Evolutionary conservation across 441 rosid genomes (phyloP).

Genomic region (Gossypium davidsonii): DNA sequence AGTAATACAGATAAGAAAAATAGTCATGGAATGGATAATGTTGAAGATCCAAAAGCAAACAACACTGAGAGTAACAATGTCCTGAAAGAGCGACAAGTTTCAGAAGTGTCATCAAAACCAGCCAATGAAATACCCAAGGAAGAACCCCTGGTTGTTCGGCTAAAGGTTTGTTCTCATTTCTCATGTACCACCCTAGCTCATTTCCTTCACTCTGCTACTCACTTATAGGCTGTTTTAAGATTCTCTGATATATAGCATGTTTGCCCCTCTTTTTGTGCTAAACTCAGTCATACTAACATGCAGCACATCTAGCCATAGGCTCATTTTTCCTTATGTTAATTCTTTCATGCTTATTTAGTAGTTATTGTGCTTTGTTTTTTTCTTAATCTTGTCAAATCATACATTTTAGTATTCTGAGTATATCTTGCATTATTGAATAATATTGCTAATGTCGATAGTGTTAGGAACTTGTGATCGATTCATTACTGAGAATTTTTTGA

Average conservation of each 20-base stretch:
- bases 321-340: neutral
- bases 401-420: neutral
- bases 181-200: neutral
- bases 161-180: slow-evolving; percentile 48
- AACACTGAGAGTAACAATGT: slow-evolving; percentile 31
- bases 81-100: slow-evolving; percentile 46
- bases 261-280: neutral
- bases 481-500: neutral
- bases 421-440: neutral
- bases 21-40: slow-evolving; percentile 23
- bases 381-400: neutral
- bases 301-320: neutral
- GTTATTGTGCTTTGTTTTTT: neutral
- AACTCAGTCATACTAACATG: neutral
- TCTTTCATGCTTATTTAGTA: neutral
- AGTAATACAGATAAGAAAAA: slow-evolving; percentile 36
- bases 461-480: neutral
- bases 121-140: slow-evolving; percentile 53
- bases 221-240: neutral
- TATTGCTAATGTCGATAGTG: neutral
- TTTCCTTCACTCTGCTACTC: neutral
- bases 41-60: slow-evolving; percentile 28
- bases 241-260: neutral
- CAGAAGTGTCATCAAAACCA: slow-evolving; percentile 39
- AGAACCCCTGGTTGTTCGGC: slow-evolving; percentile 81